Base-by-base conservation (phyloP, 75 land plant species). In the Cupressus sempervirens region DNA sequence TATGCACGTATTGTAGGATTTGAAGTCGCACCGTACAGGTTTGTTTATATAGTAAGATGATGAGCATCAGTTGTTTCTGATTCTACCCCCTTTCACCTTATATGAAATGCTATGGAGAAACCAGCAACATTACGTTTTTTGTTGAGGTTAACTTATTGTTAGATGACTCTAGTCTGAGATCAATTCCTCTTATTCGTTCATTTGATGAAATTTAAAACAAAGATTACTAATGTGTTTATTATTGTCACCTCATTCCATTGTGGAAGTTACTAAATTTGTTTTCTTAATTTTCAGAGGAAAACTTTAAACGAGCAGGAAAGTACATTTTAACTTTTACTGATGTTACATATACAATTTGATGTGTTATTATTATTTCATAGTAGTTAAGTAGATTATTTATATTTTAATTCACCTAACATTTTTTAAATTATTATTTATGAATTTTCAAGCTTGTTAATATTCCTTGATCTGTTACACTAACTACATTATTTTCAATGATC, bases 11-110 rank as follows among this genome's bases (percentile, higher is more conserved):
- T 95, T 29, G 97, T 95, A 16, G 97, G 97, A 70, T 95, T 95
- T 85, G 95, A 95, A 84, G 95, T 95, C 50, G 84, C 84, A 72
- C 95, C 96, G 76, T 91, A 84, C 91, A 95, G 96, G 96, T 93
- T 50, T 50, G 72, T 56, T 45, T 40, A 68, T 70, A 83, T 84
- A 54, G 14, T 34, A 45, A 41, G 36, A 65, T 70, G 36, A 72
- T 12, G 10, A 32, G 11, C 3, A 72, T 32, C 3, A 30, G 74
- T 72, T 72, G 11, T 72, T 23, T 72, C 36, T 32, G 74, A 72
- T 72, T 32, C 74, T 32, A 72, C 32, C 35, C 32, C 36, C 74
- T 72, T 30, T 32, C 74, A 72, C 32, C 36, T 72, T 72, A 30
- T 4, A 0, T 72, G 32, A 32, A 72, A 72, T 30, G 74, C 15